Conservation (phyloP, 2,329 filamentous ascomycete genomes). For the Fusarium pseudograminearum region DNA sequence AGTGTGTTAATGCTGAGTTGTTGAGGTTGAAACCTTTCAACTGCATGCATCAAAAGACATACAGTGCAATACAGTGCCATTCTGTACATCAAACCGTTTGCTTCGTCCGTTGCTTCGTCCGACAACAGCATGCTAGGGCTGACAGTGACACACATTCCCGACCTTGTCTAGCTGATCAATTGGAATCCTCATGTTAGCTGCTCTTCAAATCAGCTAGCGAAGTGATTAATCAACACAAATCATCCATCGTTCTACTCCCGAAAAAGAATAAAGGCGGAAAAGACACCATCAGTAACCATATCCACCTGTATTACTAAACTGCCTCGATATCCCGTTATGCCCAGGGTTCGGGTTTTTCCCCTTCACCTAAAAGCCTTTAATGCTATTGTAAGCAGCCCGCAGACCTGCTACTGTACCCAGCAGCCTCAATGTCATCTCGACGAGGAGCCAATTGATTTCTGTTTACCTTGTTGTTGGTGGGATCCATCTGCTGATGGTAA, state of each 20-base stretch:
- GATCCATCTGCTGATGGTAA: constrained; percentile 8
- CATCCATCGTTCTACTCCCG: neutral
- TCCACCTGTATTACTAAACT: constrained; percentile 29
- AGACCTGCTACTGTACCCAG: constrained; percentile 24
- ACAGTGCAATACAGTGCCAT: neutral
- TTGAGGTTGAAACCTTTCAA: neutral
- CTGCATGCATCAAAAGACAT: neutral
- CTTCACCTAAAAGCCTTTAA: neutral
- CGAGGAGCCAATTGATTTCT: constrained; percentile 17
- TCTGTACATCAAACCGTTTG: constrained; percentile 22
- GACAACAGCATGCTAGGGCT: constrained; percentile 37
- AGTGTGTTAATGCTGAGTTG: neutral
- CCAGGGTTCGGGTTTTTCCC: neutral
- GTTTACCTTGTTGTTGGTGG: neutral
- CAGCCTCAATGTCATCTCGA: constrained; percentile 4
- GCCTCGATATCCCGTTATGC: constrained; percentile 22
- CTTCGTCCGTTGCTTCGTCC: constrained; percentile 37
- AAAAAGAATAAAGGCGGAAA: neutral
- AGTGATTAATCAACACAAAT: neutral
- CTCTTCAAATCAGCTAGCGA: constrained; percentile 5
- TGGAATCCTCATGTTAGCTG: neutral
- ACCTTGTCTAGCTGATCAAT: constrained; percentile 18
- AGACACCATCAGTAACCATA: constrained; percentile 15
- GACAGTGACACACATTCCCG: constrained; percentile 32
- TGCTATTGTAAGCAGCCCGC: constrained; percentile 44